phyloP scores from a whole-genome alignment of 768 basidiomycete species.

The Boletus vinaceobasis region DNA sequence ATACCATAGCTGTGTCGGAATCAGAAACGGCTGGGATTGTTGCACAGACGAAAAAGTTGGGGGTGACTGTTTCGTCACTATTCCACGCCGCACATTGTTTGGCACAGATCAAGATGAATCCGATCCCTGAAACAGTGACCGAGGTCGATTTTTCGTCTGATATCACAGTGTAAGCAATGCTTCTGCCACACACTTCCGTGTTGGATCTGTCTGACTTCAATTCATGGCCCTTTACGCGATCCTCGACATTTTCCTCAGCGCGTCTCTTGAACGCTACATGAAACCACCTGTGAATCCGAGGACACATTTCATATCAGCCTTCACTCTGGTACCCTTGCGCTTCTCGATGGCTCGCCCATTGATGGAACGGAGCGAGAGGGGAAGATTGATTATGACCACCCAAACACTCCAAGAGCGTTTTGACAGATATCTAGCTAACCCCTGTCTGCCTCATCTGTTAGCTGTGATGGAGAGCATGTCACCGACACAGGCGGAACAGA shows the following conservation, averaged over 20 bases:
- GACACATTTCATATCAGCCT: conserved; percentile 19
- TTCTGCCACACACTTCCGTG: background rate
- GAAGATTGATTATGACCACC: conserved; percentile 11
- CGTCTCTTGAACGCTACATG: conserved; percentile 18
- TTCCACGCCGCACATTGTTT: conserved; percentile 25
- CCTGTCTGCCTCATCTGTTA: conserved; percentile 13
- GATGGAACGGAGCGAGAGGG: conserved; percentile 5
- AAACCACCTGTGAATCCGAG: conserved; percentile 16
- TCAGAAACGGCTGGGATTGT: conserved; percentile 11
- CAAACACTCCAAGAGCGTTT: conserved; percentile 10
- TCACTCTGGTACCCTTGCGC: conserved; percentile 10
- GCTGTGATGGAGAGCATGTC: background rate
- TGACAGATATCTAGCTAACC: conserved; percentile 10
- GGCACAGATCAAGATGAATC: conserved; percentile 22
- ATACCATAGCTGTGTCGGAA: background rate
- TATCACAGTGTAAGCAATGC: conserved; percentile 7
- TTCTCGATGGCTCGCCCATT: conserved; percentile 16
- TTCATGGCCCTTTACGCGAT: background rate
- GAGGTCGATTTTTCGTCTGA: conserved; percentile 16
- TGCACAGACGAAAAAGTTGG: conserved; percentile 6
- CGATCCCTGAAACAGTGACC: conserved; percentile 1
- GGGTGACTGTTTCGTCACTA: conserved; percentile 13
- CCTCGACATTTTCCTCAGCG: background rate
- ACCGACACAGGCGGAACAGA: background rate
- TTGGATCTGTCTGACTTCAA: background rate